Base-by-base conservation (phyloP, 345 rosid genomes). In the Ailanthus altissimus region DNA sequence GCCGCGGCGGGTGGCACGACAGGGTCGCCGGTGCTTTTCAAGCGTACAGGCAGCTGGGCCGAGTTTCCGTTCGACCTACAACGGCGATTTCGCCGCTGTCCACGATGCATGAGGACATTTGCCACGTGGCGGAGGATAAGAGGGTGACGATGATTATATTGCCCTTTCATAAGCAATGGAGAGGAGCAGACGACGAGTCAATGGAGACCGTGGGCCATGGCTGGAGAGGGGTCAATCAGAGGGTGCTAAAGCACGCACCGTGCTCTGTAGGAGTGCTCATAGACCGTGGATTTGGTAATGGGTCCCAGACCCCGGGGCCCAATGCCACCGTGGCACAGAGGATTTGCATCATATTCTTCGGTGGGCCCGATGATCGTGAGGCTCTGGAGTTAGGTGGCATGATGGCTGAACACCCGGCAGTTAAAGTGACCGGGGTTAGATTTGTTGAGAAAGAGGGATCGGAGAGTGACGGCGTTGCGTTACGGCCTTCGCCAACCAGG, bases 331-430 rank as follows among this genome's bases (percentile, higher is more conserved):
- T 70, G 21, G 81, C 70, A 14, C 91, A 88, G 53, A 82, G 83
- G 77, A 88, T 92, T 16, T 91, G 97, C 51, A 57, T 91, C 0
- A 3, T 92, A 21, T 92, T 92, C 74, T 91, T 92, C 21, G 94
- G 98, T 23, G 97, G 98, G 28, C 87, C 91, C 0, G 98, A 94
- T 66, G 97, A 92, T 42, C 87, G 97, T 4, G 93, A 92, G 82
- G 93, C 91, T 9, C 66, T 94, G 75, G 93, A 88, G 75, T 76
- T 94, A 16, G 90, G 92, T n/a, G 89, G 90, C 8, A 80, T 93
- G 64, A 94, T 91, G 93, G 94, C 91, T 0, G 92, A 89, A 71
- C 93, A 94, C 50, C 93, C 94, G 0, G 84, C 86, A 2, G 89
- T 89, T 56, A 82, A 86, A 61, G 87, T 94, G 46, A 86, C 86